Evolutionary conservation across 345 rosid genomes (phyloP), one percentile per base, ranked within the genome.

Genomic region (Capsella bursapastoris): DNA sequence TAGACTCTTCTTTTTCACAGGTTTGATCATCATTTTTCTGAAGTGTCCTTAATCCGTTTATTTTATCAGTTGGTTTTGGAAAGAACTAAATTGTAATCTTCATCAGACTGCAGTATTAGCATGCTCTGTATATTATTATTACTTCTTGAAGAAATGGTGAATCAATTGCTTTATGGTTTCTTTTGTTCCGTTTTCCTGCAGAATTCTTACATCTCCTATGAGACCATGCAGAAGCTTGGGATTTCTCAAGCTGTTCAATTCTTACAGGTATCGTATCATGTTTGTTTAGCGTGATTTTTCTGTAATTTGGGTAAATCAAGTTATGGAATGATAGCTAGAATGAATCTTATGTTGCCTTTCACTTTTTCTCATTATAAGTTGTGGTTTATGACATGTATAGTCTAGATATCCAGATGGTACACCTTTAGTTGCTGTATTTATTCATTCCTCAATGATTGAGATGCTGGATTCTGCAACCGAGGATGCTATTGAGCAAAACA

Each of bases 361-460:
- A 51, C 55, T 43, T 57, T 6, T 74, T 78, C 80, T 84, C 63
- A 88, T 81, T 74, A 73, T 65, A 73, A 35, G 57, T 83, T 80
- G 69, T 83, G 82, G 76, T 72, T 15, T 77, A 48, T 65, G 66
- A 73, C 76, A 79, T 79, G 72, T 91, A 76, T 90, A 94, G 99
- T 90, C 96, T 82, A 91, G 99, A 73, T 94, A 86, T 87, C 89
- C 97, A 79, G 96, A 91, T 79, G 97, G 97, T 60, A 84, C 75
- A 64, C 89, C 95, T 40, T 78, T 91, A 70, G 80, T 57, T 75
- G 86, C 96, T 70, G 86, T 81, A 70, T 94, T 91, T 81, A 87
- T 86, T 72, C 97, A 91, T 71, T 89, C 89, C 14, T 91, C 99
- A 31, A 83, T 90, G 86, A 85, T 82, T 74, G 98, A 91, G 83